Base-by-base conservation (phyloP, 2,329 filamentous ascomycete species). In the Hyphodiscus sp. region DNA sequence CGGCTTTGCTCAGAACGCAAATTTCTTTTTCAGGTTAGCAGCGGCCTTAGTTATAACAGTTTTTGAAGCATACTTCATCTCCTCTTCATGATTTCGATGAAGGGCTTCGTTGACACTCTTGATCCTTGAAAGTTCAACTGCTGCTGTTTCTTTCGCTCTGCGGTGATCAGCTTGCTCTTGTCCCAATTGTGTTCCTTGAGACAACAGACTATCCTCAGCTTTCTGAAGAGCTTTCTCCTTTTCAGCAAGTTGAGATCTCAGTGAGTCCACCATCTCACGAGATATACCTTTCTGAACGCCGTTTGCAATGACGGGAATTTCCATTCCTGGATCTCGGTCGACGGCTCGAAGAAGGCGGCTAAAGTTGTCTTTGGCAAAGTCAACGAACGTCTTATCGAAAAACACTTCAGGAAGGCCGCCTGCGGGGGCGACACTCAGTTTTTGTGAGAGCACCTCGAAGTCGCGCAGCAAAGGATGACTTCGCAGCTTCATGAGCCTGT, bases 281-380 rank as follows among this genome's bases (percentile, higher is more conserved):
- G 95, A 96, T 41, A 99, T 87, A 3, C 92, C 92, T 64, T 92
- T 91, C 61, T 94, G 85, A 11, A 91, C 74, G 0, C 88, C 89
- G 65, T 91, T 90, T 44, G 85, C 79, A 53, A 91, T 77, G 11
- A 94, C 81, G 0, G 90, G 86, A 23, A 95, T 85, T 68, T 99
- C 94, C 56, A 95, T 76, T 1, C 86, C 89, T 0, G 94, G 94
- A 58, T 96, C 89, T 56, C 92, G 85, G 70, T 99, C 94, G 62
- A 99, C 89, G 15, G 90, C 88, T 58, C 90, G 83, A 41, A 86
- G 75, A 54, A 96, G 74, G 9, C 91, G 86, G 64, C 88, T 92
- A 67, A 95, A 97, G 67, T 96, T 96, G 65, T 97, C 91, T 66
- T 96, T 96, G 64, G 96, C 82, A 64, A 97, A 96, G 56, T 96